phyloP scores from a whole-genome alignment of 768 basidiomycete genomes.

The Leucocoprinus leucothites region DNA sequence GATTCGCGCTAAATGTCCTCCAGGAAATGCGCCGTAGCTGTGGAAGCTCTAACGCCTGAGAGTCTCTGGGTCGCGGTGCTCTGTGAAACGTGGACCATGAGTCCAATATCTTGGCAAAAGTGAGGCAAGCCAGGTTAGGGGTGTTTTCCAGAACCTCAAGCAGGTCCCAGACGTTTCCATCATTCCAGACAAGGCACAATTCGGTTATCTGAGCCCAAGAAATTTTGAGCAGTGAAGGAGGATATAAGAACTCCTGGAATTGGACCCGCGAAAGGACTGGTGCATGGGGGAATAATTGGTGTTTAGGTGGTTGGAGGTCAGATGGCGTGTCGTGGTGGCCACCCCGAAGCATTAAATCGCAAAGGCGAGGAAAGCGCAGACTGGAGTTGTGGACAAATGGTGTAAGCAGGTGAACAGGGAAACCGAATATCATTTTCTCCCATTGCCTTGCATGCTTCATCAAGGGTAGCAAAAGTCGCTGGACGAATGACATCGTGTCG shows the following conservation, averaged over 20 bases:
- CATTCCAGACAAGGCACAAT: neutral
- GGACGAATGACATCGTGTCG: neutral
- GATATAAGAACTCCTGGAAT: neutral
- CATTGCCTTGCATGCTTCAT: neutral
- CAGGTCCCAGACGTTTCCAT: neutral
- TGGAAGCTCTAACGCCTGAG: neutral
- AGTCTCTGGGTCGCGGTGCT: neutral
- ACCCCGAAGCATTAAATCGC: neutral
- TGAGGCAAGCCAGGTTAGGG: neutral
- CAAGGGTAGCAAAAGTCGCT: neutral
- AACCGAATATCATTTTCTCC: neutral
- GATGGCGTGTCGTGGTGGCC: neutral
- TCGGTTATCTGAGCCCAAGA: slow-evolving; percentile 8
- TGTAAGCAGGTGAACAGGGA: neutral
- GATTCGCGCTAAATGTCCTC: neutral
- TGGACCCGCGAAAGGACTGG: neutral
- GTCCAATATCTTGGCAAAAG: neutral
- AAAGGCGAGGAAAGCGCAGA: neutral
- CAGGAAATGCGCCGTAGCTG: neutral
- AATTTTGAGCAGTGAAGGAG: neutral
- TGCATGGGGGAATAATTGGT: neutral
- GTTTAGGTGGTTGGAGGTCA: neutral
- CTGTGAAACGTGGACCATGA: neutral
- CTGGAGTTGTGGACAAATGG: neutral
- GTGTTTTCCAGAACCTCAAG: neutral